A percentile compares a stretch with the other conserved stretches of the same genome.
Evolutionary conservation across 192 early-diverging fungal species (phyloP).

Genomic region (Coemansia sp.): DNA sequence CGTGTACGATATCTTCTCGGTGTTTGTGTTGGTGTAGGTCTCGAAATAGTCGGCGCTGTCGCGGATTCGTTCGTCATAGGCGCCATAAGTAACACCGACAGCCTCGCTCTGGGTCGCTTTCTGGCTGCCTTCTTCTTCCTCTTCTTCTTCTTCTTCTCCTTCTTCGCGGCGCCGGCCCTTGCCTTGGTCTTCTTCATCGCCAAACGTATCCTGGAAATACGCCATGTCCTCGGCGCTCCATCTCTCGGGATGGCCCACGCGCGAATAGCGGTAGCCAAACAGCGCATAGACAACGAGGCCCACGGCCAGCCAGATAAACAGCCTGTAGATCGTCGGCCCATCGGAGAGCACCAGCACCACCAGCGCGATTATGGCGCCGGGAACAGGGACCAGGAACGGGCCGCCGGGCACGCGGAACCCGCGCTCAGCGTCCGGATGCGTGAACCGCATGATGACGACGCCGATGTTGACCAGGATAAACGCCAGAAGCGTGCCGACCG

Average conservation of each 20-base stretch:
- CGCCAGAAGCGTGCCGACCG: slow-evolving; percentile 78
- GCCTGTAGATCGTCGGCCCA: slow-evolving; percentile 63
- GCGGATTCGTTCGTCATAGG: no score
- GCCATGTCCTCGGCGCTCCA: slow-evolving; percentile 46
- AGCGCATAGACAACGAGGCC: slow-evolving; percentile 73
- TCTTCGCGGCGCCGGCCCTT: background rate
- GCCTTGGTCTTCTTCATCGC: slow-evolving; percentile 3
- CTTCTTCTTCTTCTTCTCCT: background rate
- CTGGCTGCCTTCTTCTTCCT: no score
- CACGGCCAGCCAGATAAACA: slow-evolving; percentile 74
- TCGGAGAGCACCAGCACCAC: slow-evolving; percentile 66
- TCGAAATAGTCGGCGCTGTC: no score
- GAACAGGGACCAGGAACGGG: slow-evolving; percentile 62
- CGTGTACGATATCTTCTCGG: background rate
- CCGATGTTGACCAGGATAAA: slow-evolving; percentile 82
- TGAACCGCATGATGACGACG: slow-evolving; percentile 71
- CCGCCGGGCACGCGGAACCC: slow-evolving; percentile 70
- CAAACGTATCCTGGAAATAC: slow-evolving; percentile 32
- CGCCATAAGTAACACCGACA: no score
- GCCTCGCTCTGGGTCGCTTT: no score
- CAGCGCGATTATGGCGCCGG: slow-evolving; percentile 60
- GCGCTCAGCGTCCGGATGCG: slow-evolving; percentile 64
- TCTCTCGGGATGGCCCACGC: slow-evolving; percentile 57
- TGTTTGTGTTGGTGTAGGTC: no score
- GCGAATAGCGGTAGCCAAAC: slow-evolving; percentile 66